A percentile compares a stretch with the other conserved stretches of the same genome.
Conservation (phyloP, 208 protist genomes). For the Histomonas meleagridis region DNA sequence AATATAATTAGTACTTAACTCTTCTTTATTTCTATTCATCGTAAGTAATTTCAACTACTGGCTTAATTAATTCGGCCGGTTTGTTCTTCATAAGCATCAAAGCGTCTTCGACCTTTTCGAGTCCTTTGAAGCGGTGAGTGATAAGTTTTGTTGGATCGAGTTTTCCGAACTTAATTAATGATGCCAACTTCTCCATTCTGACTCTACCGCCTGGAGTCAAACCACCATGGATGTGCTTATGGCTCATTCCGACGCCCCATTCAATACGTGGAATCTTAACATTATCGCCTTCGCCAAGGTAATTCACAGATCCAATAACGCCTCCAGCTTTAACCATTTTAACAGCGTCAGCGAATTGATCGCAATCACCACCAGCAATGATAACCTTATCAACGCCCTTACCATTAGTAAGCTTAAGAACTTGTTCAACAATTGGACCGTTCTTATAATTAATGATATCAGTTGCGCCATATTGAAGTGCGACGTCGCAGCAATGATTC, state of each 20-base stretch:
- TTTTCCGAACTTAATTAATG: background rate
- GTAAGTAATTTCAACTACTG: slow-evolving; percentile 14
- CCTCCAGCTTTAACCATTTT: background rate
- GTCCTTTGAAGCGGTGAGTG: background rate
- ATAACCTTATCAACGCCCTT: slow-evolving; percentile 17
- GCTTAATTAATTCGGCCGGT: slow-evolving; percentile 24
- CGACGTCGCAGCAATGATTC: slow-evolving; percentile 1
- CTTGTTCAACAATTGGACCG: background rate
- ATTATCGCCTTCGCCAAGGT: slow-evolving; percentile 10
- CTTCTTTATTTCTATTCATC: background rate
- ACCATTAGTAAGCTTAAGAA: background rate
- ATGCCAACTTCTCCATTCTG: background rate
- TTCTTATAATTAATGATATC: slow-evolving; percentile 19
- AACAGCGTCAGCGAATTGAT: slow-evolving; percentile 10
- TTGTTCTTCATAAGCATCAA: slow-evolving; percentile 1
- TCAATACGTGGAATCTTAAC: background rate
- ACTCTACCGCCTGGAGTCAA: background rate
- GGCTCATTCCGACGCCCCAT: slow-evolving; percentile 8
- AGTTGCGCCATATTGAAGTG: background rate
- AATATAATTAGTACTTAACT: too few species aligned
- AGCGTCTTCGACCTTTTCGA: background rate
- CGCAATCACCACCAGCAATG: slow-evolving; percentile 7
- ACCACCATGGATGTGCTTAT: slow-evolving; percentile 32
- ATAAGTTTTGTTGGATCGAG: slow-evolving; percentile 29
- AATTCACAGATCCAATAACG: background rate